Conservation (phyloP, 2,329 filamentous ascomycete genomes). For the Colletotrichum costaricense region DNA sequence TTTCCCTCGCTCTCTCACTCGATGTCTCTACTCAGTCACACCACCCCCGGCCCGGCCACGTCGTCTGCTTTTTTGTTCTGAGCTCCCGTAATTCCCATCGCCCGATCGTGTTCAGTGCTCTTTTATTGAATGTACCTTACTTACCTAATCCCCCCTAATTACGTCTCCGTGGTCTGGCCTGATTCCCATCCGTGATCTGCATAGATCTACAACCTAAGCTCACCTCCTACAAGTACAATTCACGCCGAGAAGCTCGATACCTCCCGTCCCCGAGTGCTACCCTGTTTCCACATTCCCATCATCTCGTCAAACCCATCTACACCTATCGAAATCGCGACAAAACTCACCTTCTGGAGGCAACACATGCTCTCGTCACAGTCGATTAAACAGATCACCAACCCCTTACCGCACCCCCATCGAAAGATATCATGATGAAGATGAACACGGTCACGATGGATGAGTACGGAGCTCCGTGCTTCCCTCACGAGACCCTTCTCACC, state of each 20-base stretch:
- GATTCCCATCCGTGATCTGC: not conserved
- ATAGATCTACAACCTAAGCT: not conserved
- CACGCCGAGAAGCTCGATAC: not conserved
- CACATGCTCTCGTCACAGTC: slow-evolving; percentile 21
- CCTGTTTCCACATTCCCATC: not conserved
- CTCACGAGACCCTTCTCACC: slow-evolving; percentile 19
- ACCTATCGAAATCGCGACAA: not conserved
- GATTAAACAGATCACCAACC: not conserved
- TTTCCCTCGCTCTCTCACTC: not conserved
- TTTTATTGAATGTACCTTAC: not conserved
- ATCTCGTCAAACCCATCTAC: not conserved
- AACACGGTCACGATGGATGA: slow-evolving; percentile 19
- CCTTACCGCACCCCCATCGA: not conserved
- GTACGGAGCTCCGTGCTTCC: slow-evolving; percentile 30
- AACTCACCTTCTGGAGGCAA: not conserved
- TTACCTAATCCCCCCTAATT: slow-evolving; percentile 5
- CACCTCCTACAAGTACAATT: not conserved
- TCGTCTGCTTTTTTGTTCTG: not conserved
- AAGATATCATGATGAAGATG: slow-evolving; percentile 19
- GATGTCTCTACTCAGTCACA: not conserved
- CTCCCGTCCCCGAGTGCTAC: not conserved
- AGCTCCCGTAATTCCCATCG: slow-evolving; percentile 2
- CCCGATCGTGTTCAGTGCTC: not conserved
- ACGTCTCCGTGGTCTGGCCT: not conserved
- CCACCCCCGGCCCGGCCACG: slow-evolving; percentile 1